Evolutionary conservation across 139 green algal genomes (phyloP), one percentile per base, ranked within the genome.

Genomic region (Bryopsis sp.): DNA sequence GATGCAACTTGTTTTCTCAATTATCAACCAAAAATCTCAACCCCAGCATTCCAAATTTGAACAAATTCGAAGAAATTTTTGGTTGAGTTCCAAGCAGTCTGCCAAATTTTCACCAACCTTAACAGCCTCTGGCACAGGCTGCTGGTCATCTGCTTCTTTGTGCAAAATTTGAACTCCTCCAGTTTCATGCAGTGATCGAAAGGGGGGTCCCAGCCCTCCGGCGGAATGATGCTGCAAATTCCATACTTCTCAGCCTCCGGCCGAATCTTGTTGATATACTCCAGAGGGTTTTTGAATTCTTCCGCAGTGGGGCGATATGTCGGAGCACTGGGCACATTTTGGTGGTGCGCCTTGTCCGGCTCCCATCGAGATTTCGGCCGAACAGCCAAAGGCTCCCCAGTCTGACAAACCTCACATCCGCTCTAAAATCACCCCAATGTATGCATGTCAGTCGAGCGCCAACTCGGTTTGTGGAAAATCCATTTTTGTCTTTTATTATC

Each of bases 191-290:
- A 61, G 19, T 61, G 6, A 47, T 67, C 34, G 31, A 47, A 47
- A n/a, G 82, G 79, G 43, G 68, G 81, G 26, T 76, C 35, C 84
- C 82, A 93, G 35, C 75, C 78, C 1, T 77, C 48, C 0, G 93
- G 93, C 3, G 93, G 93, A 15, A 96, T 81, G 58, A 98, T 95
- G 50, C 80, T 79, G 5, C 83, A 90, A 46, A 97, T 87, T 22
- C 93, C 92, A 39, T 78, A 91, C 58, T 75, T 72, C 35, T 81
- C 74, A 0, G 83, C 90, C 36, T 87, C 64, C 0, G 67, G 37
- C 24, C 72, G 73, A 7, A 96, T 90, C 15, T 60, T 81, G 0
- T 54, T 7, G 28, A 97, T 92, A 80, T 91, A 97, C 3, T 75
- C 73, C 3, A 96, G 61, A 3, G 91, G 91, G 70, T 96, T 80